Percentiles rank a stretch among this genome's conserved stretches.
These are phyloP conservation scores for Lactarius vividus DNA, from an alignment of 768 basidiomycete species.

Conservation along the genomic window DNA sequence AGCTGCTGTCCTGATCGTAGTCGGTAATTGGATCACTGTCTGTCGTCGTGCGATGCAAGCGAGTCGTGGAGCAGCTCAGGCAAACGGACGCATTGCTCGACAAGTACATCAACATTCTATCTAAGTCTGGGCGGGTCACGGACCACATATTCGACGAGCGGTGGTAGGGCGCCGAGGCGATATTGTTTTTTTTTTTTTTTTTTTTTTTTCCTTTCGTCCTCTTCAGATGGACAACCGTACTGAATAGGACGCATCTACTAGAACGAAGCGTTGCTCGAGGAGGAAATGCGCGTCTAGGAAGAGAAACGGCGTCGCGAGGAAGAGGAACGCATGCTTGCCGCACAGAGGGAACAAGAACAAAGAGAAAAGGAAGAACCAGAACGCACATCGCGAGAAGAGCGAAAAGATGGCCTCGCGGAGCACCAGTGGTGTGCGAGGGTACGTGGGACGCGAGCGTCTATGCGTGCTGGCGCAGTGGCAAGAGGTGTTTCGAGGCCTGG, in stretches of 20 bases:
- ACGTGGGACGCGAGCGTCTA: constrained; percentile 66
- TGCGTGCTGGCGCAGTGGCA: constrained; percentile 42
- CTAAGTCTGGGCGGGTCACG: constrained; percentile 65
- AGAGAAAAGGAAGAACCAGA: constrained; percentile 51
- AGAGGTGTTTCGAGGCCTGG: constrained; percentile 21
- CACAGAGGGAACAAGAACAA: constrained; percentile 45
- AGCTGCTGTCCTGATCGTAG: constrained; percentile 27
- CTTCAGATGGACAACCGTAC: not conserved
- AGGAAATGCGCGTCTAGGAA: constrained; percentile 39
- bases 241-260: constrained; percentile 31
- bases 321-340: constrained; percentile 34
- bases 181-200: no score
- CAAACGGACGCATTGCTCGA: constrained; percentile 73
- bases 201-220: not conserved
- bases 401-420: constrained; percentile 34
- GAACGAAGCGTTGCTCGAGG: constrained; percentile 59
- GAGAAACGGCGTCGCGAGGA: constrained; percentile 42
- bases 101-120: constrained; percentile 68
- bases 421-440: constrained; percentile 63
- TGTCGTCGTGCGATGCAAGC: constrained; percentile 34
- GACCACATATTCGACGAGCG: constrained; percentile 72
- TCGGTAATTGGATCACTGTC: not conserved
- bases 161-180: constrained; percentile 73
- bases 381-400: constrained; percentile 42
- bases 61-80: constrained; percentile 60